Base-by-base conservation (phyloP, 1,284 basidiomycete genomes). In the Pterulicium gracile region DNA sequence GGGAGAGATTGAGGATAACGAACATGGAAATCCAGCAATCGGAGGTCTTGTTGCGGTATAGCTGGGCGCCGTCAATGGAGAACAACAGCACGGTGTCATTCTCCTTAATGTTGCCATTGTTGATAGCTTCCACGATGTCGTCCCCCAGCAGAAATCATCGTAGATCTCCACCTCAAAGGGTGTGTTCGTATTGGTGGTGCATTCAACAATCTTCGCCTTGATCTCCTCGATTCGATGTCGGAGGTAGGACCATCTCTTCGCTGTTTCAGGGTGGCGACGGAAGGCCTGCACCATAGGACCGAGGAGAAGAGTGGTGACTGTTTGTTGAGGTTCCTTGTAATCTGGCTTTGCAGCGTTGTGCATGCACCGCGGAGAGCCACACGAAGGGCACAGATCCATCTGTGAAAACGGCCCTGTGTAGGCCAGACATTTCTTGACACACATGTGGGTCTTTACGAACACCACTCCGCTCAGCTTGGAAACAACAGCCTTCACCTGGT, bases 21-120 rank as follows among this genome's bases (percentile, higher is more conserved):
- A 59, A 65, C 4, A 62, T 59, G 17, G 54, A 58, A 14, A 63
- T 59, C 61, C 59, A 62, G 43, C 52, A 54, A 43, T 63, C 59
- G 0, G 57, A 61, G 13, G 39, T 34, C 46, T 60, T 61, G 49
- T 56, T 48, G 17, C 44, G 46, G 46, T 60, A 64, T 1, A 64
- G 55, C 47, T 62, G 61, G 7, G 59, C 58, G 41, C 61, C 61
- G 43, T 64, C 58, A 21, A 62, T 54, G 5, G 61, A 60, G 13
- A 60, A 42, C 49, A 61, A 50, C 14, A 61, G 44, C 3, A 60
- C 46, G 17, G 54, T 58, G 46, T 62, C 54, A 20, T 55, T 43
- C 1, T 45, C 34, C 2, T 39, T 42, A 22, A 61, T 60, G 7
- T 48, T 40, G 3, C 53, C 55, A 20, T 47, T 36, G 23, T 44